Conservation (phyloP, 1,284 basidiomycete species). For the Trametes pubescens region DNA sequence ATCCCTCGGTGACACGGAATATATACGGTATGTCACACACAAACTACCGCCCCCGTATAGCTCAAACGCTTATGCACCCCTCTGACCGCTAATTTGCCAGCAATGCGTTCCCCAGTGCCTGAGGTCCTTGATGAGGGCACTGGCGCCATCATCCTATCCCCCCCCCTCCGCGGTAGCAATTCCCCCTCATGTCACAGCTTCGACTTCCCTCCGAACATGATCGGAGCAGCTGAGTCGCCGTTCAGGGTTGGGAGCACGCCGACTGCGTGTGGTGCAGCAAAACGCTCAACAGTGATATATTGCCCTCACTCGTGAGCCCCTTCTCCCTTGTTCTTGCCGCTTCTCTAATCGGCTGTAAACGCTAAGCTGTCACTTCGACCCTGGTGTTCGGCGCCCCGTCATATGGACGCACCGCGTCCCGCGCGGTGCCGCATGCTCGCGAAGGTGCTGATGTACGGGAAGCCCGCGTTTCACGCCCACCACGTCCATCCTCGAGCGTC, state of each 20-base stretch:
- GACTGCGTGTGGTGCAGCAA: neutral
- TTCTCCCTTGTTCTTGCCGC: neutral
- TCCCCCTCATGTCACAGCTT: neutral
- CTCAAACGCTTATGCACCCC: neutral
- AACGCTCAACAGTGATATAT: neutral
- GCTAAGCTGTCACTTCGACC: neutral
- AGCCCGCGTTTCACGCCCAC: neutral
- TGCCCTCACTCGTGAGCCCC: neutral
- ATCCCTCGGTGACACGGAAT: neutral
- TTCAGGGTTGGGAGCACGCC: conserved; percentile 4
- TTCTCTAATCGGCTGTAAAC: neutral
- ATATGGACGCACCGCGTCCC: neutral
- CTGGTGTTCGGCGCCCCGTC: neutral
- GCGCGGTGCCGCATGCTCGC: neutral
- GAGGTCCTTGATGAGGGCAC: conserved; percentile 1
- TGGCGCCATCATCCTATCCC: neutral
- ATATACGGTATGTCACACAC: neutral
- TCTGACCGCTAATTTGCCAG: conserved; percentile 6
- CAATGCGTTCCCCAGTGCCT: neutral
- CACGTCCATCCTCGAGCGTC: neutral
- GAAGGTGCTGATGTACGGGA: neutral
- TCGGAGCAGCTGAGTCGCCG: conserved; percentile 7
- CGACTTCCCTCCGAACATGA: conserved; percentile 15
- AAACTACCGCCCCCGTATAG: too few relatives aligned
- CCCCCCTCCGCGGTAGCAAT: neutral